Base-by-base conservation (phyloP, 345 rosid species). In the Diplotaxis tenuifolia region DNA sequence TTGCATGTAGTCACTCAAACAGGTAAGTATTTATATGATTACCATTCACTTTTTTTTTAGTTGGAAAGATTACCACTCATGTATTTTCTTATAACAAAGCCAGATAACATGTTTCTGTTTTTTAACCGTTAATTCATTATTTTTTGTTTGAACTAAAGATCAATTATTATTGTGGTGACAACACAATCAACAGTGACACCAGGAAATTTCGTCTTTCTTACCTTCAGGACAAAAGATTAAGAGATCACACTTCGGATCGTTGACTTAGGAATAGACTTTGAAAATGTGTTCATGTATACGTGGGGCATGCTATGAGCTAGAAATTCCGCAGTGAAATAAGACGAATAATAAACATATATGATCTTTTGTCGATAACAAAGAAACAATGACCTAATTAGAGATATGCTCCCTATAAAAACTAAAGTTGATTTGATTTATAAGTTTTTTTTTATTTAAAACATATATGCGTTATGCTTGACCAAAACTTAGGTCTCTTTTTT, bases 221-320 rank as follows among this genome's bases (percentile, higher is more conserved):
- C 65, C 47, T 62, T 52, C 6, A 69, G 29, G 70, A 62, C 49
- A 20, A n/a, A n/a, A 42, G 36, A 32, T 28, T 40, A 12, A 22
- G 31, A 59, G 67, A 58, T 67, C 67, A 59, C 72, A 59, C 72
- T 49, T 32, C 49, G 29, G 68, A 27, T 62, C 34, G 73, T 75
- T 75, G 70, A 75, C 79, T 62, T 29, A 31, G 9, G 29, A 63
- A 42, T 28, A 75, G 74, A 75, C 79, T 58, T 58, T 8, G 22
- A 67, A 15, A 15, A 32, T 14, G 49, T 67, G 16, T 53, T 61
- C 27, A 34, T 52, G 1, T 66, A 7, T 40, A 7, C 42, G 45
- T 65, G 18, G 18, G 70, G 16, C 62, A 71, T 18, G 58, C 40
- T 57, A 9, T 14, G 11, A 27, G 19, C 50, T 40, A 65, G 28